A percentile compares a stretch with the other conserved stretches of the same genome.
These are phyloP conservation scores for Metschnikowia lachancei DNA, from an alignment of 805 yeast genomes.

Conservation along the genomic window DNA sequence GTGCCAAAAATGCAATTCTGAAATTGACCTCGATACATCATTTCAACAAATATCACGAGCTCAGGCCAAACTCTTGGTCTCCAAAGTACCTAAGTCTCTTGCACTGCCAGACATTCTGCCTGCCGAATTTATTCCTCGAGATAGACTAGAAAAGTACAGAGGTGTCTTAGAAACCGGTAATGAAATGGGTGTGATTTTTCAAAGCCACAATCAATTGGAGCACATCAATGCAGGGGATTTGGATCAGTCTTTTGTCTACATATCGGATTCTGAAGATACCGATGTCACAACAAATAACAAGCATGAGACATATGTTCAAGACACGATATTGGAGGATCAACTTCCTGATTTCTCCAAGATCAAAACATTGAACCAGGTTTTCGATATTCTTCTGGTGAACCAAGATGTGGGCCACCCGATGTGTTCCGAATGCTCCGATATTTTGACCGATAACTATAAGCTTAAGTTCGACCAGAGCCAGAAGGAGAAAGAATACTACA, in stretches of 20 bases:
- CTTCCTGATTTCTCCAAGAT: constrained; percentile 33
- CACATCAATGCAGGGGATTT: neutral
- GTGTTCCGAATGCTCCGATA: constrained; percentile 79
- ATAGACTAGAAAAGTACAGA: constrained; percentile 27
- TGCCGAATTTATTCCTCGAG: constrained; percentile 36
- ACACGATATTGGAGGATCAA: constrained; percentile 11
- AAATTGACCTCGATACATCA: constrained; percentile 55
- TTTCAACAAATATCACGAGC: constrained; percentile 50
- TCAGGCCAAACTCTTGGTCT: constrained; percentile 52
- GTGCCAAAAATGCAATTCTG: constrained; percentile 65
- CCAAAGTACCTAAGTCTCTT: constrained; percentile 24
- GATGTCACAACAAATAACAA: constrained; percentile 13
- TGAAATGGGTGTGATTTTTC: neutral
- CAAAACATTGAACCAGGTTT: constrained; percentile 59
- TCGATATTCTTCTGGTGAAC: constrained; percentile 64
- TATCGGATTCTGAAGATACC: constrained; percentile 22
- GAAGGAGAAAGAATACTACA: constrained; percentile 75
- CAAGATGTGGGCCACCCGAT: constrained; percentile 81
- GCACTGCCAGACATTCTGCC: constrained; percentile 26
- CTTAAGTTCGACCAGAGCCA: constrained; percentile 68
- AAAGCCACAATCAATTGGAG: constrained; percentile 1
- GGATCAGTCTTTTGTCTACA: constrained; percentile 18
- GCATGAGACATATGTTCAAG: constrained; percentile 3
- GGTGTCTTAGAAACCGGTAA: constrained; percentile 15
- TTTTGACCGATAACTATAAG: constrained; percentile 62